Evolutionary conservation across 805 yeast species (phyloP), one percentile per base, ranked within the genome.

Genomic region (Torulaspora gathmanii): DNA sequence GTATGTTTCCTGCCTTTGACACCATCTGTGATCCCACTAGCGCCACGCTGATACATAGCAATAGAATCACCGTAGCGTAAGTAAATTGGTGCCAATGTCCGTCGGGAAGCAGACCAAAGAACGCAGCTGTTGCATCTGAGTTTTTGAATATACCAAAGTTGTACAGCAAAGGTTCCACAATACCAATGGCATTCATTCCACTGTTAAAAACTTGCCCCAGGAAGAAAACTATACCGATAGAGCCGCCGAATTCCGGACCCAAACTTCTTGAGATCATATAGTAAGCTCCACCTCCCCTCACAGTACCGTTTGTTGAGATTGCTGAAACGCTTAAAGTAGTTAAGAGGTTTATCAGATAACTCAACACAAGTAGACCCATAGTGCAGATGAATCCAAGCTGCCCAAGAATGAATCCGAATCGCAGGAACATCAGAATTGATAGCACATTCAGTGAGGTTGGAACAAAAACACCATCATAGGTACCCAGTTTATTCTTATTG

Each of bases 181-280:
- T 80, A 68, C 99, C 99, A 2, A 90, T 96, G 34, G 93, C 95
- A 64, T 93, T 93, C 74, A 93, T 76, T 33, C 96, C 89, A 38
- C 89, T 75, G 63, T 93, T 93, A 46, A 93, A 71, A 7, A 90
- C 89, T 68, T 93, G 99, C 0, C 99, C 99, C 42, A 93, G 73
- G 60, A 84, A 95, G 64, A 93, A 93, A 19, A 93, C 91, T 23
- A 93, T 73, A 1, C 99, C 99, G 52, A 93, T 91, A 3, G 96
- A 85, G 3, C 99, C 99, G 22, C 99, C 99, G 67, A 93, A 93
- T 63, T 93, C 99, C 3, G 97, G 96, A 0, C 99, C 99, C 49
- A 93, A 70, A 27, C 95, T 83, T 54, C 99, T 74, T 27, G 95
- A 85, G 48, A 93, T 88, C 97, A 93, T 93, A 58, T 89, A 93